Evolutionary conservation across 768 basidiomycete genomes (phyloP).

Genomic region (Lentinus brumalis): DNA sequence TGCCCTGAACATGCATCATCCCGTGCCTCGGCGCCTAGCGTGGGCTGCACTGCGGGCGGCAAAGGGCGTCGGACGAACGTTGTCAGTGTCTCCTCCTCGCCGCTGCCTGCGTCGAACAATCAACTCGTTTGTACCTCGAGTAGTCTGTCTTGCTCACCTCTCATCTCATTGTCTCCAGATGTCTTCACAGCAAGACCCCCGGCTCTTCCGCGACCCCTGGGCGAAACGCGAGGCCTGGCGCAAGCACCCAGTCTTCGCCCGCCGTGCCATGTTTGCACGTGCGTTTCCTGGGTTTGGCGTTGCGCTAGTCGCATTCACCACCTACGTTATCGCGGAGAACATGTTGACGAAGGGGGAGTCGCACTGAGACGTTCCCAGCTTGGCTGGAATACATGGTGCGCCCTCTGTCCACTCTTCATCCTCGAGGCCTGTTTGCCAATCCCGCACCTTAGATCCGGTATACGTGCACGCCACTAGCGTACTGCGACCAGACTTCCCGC

Average conservation of each 20-base stretch:
- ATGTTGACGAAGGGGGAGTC: constrained; percentile 46
- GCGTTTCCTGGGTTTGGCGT: constrained; percentile 95
- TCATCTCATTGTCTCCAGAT: constrained; percentile 37
- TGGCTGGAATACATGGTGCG: background rate
- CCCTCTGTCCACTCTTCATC: background rate
- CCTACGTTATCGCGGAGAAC: constrained; percentile 88
- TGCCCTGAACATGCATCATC: constrained; percentile 54
- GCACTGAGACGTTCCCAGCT: constrained; percentile 5
- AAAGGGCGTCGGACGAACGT: background rate
- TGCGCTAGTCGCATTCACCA: constrained; percentile 88
- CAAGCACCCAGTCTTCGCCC: constrained; percentile 85
- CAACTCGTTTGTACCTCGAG: constrained; percentile 1
- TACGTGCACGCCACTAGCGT: background rate
- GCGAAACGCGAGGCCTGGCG: constrained; percentile 93
- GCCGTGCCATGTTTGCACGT: constrained; percentile 84
- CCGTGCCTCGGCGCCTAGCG: constrained; percentile 11
- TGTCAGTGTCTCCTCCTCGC: constrained; percentile 6
- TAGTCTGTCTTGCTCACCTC: background rate
- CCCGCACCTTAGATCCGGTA: background rate
- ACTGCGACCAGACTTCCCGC: background rate
- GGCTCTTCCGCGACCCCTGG: constrained; percentile 93
- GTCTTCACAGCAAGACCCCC: constrained; percentile 44
- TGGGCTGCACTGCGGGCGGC: background rate
- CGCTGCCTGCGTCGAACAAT: constrained; percentile 4
- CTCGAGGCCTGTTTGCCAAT: background rate